Base-by-base conservation (phyloP, 2,329 filamentous ascomycete genomes). In the Lasiodiplodia sp. region DNA sequence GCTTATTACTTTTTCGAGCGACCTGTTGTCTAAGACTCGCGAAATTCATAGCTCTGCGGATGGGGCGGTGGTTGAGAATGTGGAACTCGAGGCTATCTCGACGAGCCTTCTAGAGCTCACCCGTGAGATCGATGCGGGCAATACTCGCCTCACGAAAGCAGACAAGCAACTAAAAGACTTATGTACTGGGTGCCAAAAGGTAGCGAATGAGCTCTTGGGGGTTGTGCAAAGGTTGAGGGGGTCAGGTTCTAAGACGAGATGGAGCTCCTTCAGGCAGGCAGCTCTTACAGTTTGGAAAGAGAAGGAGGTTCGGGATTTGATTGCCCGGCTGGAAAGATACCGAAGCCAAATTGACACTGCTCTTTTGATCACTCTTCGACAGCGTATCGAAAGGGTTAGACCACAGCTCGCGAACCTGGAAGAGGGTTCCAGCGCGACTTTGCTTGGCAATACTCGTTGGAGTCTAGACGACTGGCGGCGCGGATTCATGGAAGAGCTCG, bases 281-380 rank as follows among this genome's bases (percentile, higher is more conserved):
- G 37, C 38, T 5, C 47, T 49, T 23, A 58, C 37, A 2, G 28
- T 60, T 4, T 62, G 66, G 66, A 57, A 58, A 49, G 56, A 67
- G 40, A 51, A 58, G n/a, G 53, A 67, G 1, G 25, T 62, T 12
- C 53, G 12, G 7, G n/a, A 28, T 53, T 37, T 63, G 28, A 18
- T n/a, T 47, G 12, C 28, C 16, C 31, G 51, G 18, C 16, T 58
- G 11, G 53, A 53, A 21, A 31, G 66, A 23, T 62, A 65, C 8
- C 16, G 37, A 1, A 67, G 68, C 21, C 69, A 71, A 38, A 53
- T 72, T 7, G 67, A 73, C 44, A 71, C 68, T 2, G 51, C 60
- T 3, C 49, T 73, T 2, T 68, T 72, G 4, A 31, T 69, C 8
- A 66, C 68, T 2, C 69, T 73, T 38, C 25, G 67, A 68, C 67